Evolutionary conservation across 2,329 filamentous ascomycete species (phyloP).

Genomic region (Epicoccum nigrum): DNA sequence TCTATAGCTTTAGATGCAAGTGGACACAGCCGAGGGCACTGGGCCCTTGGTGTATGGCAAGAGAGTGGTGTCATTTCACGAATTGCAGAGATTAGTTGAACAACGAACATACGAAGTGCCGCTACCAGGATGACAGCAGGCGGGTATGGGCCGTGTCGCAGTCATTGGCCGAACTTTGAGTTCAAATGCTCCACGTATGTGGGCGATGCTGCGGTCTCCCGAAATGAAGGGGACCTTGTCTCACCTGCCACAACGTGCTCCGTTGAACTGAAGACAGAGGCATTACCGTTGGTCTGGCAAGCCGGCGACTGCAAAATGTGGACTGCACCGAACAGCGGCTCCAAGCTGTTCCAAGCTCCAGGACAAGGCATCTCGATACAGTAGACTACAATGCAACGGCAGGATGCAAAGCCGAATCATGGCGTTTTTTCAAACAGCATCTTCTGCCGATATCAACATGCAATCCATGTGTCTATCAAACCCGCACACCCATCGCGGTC

Average conservation of each 20-base stretch:
- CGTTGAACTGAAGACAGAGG: neutral
- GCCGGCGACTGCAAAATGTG: constrained; percentile 24
- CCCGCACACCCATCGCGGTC: constrained; percentile 29
- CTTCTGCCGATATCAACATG: constrained; percentile 33
- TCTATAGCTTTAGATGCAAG: constrained; percentile 17
- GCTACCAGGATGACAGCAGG: constrained; percentile 30
- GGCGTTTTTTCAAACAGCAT: constrained; percentile 26
- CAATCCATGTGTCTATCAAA: constrained; percentile 47
- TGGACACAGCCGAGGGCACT: constrained; percentile 25
- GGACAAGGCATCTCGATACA: constrained; percentile 15
- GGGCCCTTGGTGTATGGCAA: constrained; percentile 35
- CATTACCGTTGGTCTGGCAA: constrained; percentile 20
- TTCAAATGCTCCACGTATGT: constrained; percentile 43
- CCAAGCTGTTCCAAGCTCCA: constrained; percentile 25
- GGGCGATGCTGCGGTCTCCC: constrained; percentile 47
- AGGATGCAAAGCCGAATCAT: constrained; percentile 6
- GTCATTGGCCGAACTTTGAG: constrained; percentile 45
- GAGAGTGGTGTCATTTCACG: constrained; percentile 32
- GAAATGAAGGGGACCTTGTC: constrained; percentile 50
- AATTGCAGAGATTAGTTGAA: constrained; percentile 29
- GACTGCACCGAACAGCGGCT: constrained; percentile 21
- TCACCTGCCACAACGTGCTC: constrained; percentile 31
- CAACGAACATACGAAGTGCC: constrained; percentile 25
- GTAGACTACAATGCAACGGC: constrained; percentile 21
- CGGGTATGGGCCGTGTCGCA: constrained; percentile 32